These are phyloP conservation scores for Fraxinus platypoda DNA, from an alignment of 305 asterid species.

Conservation along the genomic window DNA sequence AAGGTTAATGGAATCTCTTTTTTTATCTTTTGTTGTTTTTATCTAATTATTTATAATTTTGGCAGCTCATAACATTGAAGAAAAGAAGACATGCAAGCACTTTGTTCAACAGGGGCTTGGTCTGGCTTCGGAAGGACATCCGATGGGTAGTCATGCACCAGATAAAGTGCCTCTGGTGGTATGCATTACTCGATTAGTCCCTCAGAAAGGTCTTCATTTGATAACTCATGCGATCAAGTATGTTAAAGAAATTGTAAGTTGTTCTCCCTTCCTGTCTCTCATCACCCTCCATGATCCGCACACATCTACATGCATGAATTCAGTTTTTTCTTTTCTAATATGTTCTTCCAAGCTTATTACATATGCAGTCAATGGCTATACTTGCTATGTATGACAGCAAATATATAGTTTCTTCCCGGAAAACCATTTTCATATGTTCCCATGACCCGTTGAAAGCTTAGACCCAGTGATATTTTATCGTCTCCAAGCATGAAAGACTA, in stretches of 20 bases:
- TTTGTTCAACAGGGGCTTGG: conserved; percentile 87
- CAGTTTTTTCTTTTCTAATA: background rate
- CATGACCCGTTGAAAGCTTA: background rate
- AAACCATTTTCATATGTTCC: background rate
- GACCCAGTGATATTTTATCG: background rate
- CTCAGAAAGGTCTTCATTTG: conserved; percentile 92
- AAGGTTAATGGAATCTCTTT: background rate
- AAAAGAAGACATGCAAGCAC: conserved; percentile 72
- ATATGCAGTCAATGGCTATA: conserved; percentile 8
- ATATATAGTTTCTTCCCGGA: background rate
- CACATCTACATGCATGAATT: background rate
- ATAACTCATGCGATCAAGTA: conserved; percentile 63
- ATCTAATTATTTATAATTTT: conserved; percentile 11
- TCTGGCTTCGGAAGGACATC: conserved; percentile 44
- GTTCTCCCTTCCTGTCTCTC: conserved; percentile 23
- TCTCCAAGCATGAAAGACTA: background rate
- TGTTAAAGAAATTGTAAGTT: conserved; percentile 59
- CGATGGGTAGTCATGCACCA: conserved; percentile 10
- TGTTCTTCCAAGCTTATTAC: background rate
- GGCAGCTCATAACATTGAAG: conserved; percentile 54
- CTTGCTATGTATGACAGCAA: background rate
- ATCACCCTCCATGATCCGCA: background rate
- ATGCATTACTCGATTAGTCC: conserved; percentile 83
- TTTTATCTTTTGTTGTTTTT: conserved; percentile 1
- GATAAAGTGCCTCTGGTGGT: conserved; percentile 63